Base-by-base conservation (phyloP, 2,329 filamentous ascomycete genomes). In the Fusarium circinatum region DNA sequence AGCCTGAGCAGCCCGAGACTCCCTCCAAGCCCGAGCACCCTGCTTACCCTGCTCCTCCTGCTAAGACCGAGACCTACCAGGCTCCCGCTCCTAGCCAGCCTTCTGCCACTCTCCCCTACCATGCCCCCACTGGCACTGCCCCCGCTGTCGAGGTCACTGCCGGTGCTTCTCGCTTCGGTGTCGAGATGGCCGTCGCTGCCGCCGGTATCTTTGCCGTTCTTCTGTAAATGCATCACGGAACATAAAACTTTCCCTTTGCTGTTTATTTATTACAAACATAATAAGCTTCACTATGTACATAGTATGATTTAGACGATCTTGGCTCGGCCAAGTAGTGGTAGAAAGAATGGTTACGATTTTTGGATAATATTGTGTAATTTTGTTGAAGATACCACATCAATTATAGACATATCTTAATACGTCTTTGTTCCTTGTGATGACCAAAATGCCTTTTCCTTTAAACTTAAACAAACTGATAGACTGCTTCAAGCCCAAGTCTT, bases 121-220 rank as follows among this genome's bases (percentile, higher is more conserved):
- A 57, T 57, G 34, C 62, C 39, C 72, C 77, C 49, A 73, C 74
- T 47, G 71, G 65, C 51, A 65, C 72, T 26, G 56, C 71, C 42
- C 68, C 76, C 51, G 73, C 76, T 48, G 65, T 75, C 30, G 58
- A 68, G 62, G 74, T 80, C 54, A 80, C 78, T 52, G 78, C 77
- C 52, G 81, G 78, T 60, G 81, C 80, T 58, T 80, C 76, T 62
- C 81, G 79, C 65, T 68, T 82, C 45, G 77, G 78, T 69, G 62
- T 80, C 51, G 75, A 78, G 69, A 65, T 79, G 58, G 76, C 77
- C 52, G 79, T 78, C 56, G 80, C 76, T 49, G 79, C 79, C 26
- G 80, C 76, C 38, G 82, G 79, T 76, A 65, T 82, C 52, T 78
- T 78, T 52, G 81, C 76, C 42, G 59, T 83, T 71, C 75, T 82